Base-by-base conservation (phyloP, 2,329 filamentous ascomycete genomes). In the Fusarium sp. region DNA sequence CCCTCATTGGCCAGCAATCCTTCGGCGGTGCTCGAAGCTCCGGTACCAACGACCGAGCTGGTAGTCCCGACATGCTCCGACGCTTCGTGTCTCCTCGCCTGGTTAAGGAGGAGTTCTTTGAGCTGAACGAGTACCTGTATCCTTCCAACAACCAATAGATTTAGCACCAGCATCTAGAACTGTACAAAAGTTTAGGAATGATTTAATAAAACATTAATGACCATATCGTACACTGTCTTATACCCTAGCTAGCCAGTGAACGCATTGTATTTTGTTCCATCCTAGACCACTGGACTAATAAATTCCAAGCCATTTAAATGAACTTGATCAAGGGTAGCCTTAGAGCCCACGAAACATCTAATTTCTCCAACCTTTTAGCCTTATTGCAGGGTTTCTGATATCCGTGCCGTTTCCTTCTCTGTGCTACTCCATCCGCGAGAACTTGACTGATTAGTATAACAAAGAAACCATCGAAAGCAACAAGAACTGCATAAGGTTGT, bases 41-140 rank as follows among this genome's bases (percentile, higher is more conserved):
- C 48, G 85, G 86, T 31, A 88, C 86, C 16, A 86, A 86, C 68
- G 85, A 88, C 74, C 87, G 88, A 79, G 85, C 85, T 5, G 86
- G 86, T 39, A 87, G 84, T 71, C 79, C 82, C 46, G 81, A 81
- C 34, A 78, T 85, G 62, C 73, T 88, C 65, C 78, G 80, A 62
- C 80, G 86, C 21, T 88, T 88, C 70, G 83, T 84, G 16, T 84
- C 83, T 71, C 79, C 82, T 58, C 77, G 85, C 55, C 83, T 83
- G 8, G 80, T 88, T 70, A 88, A 88, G 76, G 83, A 85, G 74
- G 83, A 85, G 53, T 84, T 81, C 74, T 73, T 76, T 31, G 68
- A 67, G 45, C 66, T 69, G 26, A 79, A 81, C 48, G 78, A 76
- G 21, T 84, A 86, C 59, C 69, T 78, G 26, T 87, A 87, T 71